Conservation (phyloP, 495 filamentous ascomycete genomes). For the Amphirosellinia nigrospora region DNA sequence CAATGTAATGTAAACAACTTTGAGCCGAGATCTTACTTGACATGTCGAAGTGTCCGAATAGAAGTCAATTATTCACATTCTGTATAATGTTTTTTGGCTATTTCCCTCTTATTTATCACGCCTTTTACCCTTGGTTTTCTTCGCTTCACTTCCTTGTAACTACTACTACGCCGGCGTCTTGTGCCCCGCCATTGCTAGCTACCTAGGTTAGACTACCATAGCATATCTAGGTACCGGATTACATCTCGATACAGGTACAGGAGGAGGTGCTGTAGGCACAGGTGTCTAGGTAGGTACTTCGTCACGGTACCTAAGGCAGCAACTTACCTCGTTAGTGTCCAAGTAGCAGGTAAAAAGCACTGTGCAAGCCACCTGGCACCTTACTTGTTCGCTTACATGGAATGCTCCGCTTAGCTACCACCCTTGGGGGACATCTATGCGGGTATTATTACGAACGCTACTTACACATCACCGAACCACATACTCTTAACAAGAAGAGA, state of each 20-base stretch:
- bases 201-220: too few species aligned
- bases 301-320: not conserved
- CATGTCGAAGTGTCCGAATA: too few species aligned
- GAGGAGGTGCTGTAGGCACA: too few species aligned
- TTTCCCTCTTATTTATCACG: not conserved
- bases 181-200: not conserved
- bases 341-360: not conserved
- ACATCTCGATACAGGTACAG: not conserved
- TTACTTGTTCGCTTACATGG: not conserved
- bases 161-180: not conserved
- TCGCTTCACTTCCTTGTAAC: too few species aligned
- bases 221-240: not conserved
- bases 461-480: constrained; percentile 5
- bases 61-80: too few species aligned
- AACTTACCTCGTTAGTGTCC: not conserved
- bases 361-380: not conserved
- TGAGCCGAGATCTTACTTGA: not conserved
- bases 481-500: not conserved
- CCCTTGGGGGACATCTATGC: not conserved
- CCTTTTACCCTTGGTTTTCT: too few species aligned
- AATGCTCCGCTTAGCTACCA: not conserved
- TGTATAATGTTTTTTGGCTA: not conserved
- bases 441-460: constrained; percentile 1
- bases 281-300: not conserved
- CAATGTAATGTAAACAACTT: not conserved